Evolutionary conservation across 192 early-diverging fungal genomes (phyloP).

Genomic region (Neocallimastix lanati): DNA sequence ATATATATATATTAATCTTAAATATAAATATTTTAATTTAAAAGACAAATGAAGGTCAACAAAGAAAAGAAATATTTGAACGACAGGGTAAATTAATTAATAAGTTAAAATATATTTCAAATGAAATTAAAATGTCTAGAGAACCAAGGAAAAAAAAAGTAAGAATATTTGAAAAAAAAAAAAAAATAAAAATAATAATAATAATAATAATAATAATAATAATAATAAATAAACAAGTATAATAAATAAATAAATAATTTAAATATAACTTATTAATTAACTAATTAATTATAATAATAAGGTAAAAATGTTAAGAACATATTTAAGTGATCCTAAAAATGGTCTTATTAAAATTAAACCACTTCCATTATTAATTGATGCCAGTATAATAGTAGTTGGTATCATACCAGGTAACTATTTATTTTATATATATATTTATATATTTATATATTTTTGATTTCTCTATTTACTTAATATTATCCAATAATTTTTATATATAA

Average conservation of each 20-base stretch:
- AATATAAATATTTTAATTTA: background rate
- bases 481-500: too few relatives aligned
- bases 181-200: background rate
- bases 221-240: too few relatives aligned
- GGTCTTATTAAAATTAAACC: slow-evolving; percentile 61
- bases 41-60: slow-evolving; percentile 31
- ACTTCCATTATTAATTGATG: slow-evolving; percentile 77
- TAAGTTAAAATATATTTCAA: slow-evolving; percentile 51
- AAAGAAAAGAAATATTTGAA: slow-evolving; percentile 52
- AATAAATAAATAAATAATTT: background rate
- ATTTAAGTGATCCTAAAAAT: slow-evolving; percentile 70
- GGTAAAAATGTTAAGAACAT: slow-evolving; percentile 62
- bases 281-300: slow-evolving; percentile 1
- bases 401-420: slow-evolving; percentile 64
- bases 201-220: too few relatives aligned
- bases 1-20: too few relatives aligned
- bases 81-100: slow-evolving; percentile 74
- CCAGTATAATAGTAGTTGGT: slow-evolving; percentile 68
- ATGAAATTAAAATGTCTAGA: slow-evolving; percentile 51
- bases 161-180: background rate
- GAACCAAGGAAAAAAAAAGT: slow-evolving; percentile 78
- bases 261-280: too few relatives aligned
- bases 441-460: too few relatives aligned
- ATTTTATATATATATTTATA: too few relatives aligned
- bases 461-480: too few relatives aligned